Evolutionary conservation across 1,139 yeast genomes (phyloP), one percentile per base, ranked within the genome.

Genomic region (Saccharomyces pastorianus): DNA sequence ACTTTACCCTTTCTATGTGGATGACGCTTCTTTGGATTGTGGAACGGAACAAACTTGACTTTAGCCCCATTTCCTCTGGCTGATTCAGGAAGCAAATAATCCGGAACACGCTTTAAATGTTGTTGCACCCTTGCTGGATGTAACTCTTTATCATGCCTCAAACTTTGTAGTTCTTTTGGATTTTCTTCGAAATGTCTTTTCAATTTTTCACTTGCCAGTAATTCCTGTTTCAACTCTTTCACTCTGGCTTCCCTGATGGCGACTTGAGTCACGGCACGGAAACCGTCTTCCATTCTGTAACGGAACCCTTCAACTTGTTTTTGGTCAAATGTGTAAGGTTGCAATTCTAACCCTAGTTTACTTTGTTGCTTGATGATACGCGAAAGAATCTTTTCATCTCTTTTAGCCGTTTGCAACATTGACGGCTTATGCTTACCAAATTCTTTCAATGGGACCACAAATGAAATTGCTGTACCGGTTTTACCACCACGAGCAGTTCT

Each of bases 401-500:
- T 81, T 69, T 84, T 86, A 9, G 96, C 85, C 20, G 85, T 78
- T 38, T 79, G 70, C 59, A 88, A 76, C 52, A 82, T 76, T 1
- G 98, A 90, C 38, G 85, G 81, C 68, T 85, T 89, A 73, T 93
- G 97, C 66, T 88, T 89, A 34, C 96, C 97, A 72, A 85, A 85
- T 65, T 88, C 91, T 57, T 84, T 86, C 46, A 75, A 73, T 17
- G 96, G 90, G 29, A 93, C 88, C 14, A 93, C 95, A 73, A 93
- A 93, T 29, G 98, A 90, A 57, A 95, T 78, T 0, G 98, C 87
- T 82, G 90, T 91, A 56, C 99, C 99, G 1, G 95, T 78, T 69
- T 89, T 89, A 51, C 96, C 96, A 6, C 96, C 99, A 71, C 99
- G 83, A 3, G 99, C 99, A 1, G 99, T 93, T 75, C 99, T 84